Evolutionary conservation across 176 grass and related monocot genomes (phyloP), one percentile per base, ranked within the genome.

Genomic region (Saccharum officinarum): DNA sequence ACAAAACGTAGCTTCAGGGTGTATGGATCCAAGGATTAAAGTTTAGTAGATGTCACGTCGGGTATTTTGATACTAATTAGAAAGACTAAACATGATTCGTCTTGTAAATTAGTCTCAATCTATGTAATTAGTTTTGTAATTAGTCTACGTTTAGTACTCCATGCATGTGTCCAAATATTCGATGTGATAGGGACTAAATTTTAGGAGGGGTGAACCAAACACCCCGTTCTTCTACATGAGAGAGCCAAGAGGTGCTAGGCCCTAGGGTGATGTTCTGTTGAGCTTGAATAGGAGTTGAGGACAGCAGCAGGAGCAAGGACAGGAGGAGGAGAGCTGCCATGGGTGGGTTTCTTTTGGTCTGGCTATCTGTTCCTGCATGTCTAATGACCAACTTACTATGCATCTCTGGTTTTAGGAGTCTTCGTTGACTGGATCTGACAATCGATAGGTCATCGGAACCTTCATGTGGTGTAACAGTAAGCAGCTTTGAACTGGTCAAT

Each of bases 191-290:
- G n/a, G n/a, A n/a, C n/a, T n/a, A n/a, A n/a, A n/a, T n/a, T n/a
- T n/a, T n/a, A n/a, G n/a, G n/a, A n/a, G n/a, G n/a, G n/a, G n/a
- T n/a, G n/a, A n/a, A n/a, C n/a, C n/a, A n/a, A n/a, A n/a, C n/a
- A n/a, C n/a, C n/a, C n/a, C n/a, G n/a, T n/a, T n/a, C n/a, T n/a
- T 28, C 28, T 28, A 28, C 28, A 28, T 28, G 55, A 0, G 86
- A 88, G 33, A 66, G 5, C 80, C 86, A 88, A 15, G 54, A 78
- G 66, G 16, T 78, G 54, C 10, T 83, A 34, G 57, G 5, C 2
- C 77, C 65, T 41, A 8, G 0, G 63, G 40, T 85, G 30, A 81
- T 81, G 49, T 89, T 89, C 13, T 63, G 39, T 15, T 85, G 83
- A 40, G 49, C 83, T 50, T 75, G 68, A 7, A 63, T 23, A 39